Base-by-base conservation (phyloP, 2,329 filamentous ascomycete genomes). In the Bretziella fagacearum region DNA sequence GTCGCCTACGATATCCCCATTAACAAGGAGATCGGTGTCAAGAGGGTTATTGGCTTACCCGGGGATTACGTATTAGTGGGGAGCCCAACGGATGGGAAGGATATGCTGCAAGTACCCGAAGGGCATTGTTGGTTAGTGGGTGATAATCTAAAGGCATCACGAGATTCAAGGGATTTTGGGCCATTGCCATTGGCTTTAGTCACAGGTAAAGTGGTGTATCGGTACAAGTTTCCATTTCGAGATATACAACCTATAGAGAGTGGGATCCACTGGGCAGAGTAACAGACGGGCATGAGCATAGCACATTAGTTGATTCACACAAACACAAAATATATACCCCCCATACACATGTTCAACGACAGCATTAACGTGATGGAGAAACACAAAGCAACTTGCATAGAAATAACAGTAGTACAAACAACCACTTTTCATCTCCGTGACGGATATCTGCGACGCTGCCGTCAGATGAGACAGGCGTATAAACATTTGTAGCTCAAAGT, bases 41-140 rank as follows among this genome's bases (percentile, higher is more conserved):
- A 98, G 68, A 73, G 91, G 51, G 76, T 95, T 35, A 58, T 82
- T 47, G 81, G 80, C 20, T 67, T 86, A 71, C 77, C 78, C 1
- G 82, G 82, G 0, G 83, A 89, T 57, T 85, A 83, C 56, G 81
- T 87, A 22, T 61, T 79, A 45, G 63, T 79, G 23, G 70, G 80
- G 51, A 78, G 74, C 15, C 78, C 78, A 0, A 74, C 65, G 2
- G 44, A 47, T 30, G 43, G 44, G n/a, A 46, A 51, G 27, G 49
- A 51, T 35, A 51, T 51, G 49, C n/a, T 52, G n/a, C 56, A 93
- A 83, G 77, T 98, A 13, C 91, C 91, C 0, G 69, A 82, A 57
- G 91, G 91, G 1, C 91, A 98, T 66, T 93, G 86, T 56, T 96
- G 85, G 76, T 67, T 95, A 5, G 74, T 78, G 2, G 91, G 91